Conservation (phyloP, 192 early-diverging fungal genomes). For the Bifiguratus adelaidae region DNA sequence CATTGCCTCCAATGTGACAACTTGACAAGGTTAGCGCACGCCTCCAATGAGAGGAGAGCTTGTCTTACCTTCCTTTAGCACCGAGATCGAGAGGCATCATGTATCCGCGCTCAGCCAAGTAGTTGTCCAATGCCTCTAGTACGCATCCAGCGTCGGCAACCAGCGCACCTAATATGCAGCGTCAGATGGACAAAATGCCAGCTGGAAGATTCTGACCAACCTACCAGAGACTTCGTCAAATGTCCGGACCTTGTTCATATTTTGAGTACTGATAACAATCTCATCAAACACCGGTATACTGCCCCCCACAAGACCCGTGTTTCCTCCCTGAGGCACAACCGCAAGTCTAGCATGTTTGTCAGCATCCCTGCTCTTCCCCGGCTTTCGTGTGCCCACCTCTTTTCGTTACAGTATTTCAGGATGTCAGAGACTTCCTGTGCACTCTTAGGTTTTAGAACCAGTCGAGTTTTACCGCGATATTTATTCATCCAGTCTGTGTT, state of each 20-base stretch:
- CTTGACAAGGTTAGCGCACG: slow-evolving; percentile 16
- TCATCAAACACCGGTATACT: slow-evolving; percentile 94
- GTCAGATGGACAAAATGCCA: not conserved
- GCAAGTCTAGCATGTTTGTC: slow-evolving; percentile 50
- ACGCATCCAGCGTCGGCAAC: slow-evolving; percentile 92
- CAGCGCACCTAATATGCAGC: slow-evolving; percentile 48
- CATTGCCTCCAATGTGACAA: slow-evolving; percentile 98
- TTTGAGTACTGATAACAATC: slow-evolving; percentile 68
- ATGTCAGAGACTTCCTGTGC: slow-evolving; percentile 76
- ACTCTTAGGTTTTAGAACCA: slow-evolving; percentile 82
- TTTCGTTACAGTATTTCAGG: slow-evolving; percentile 77
- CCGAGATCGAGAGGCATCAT: slow-evolving; percentile 93
- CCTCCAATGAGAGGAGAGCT: not conserved
- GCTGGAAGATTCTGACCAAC: not conserved
- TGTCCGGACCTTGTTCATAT: slow-evolving; percentile 69
- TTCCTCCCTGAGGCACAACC: slow-evolving; percentile 96
- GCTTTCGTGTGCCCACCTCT: too few relatives aligned
- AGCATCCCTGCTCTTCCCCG: too few relatives aligned
- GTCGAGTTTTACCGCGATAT: slow-evolving; percentile 71
- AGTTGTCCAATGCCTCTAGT: slow-evolving; percentile 82
- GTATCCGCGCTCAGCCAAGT: slow-evolving; percentile 70
- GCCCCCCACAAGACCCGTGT: slow-evolving; percentile 95
- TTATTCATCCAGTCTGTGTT: slow-evolving; percentile 95
- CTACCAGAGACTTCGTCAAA: slow-evolving; percentile 57
- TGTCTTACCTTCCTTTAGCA: slow-evolving; percentile 52